phyloP scores from a whole-genome alignment of 768 basidiomycete species.

The Xerocomellus chrysenteron region DNA sequence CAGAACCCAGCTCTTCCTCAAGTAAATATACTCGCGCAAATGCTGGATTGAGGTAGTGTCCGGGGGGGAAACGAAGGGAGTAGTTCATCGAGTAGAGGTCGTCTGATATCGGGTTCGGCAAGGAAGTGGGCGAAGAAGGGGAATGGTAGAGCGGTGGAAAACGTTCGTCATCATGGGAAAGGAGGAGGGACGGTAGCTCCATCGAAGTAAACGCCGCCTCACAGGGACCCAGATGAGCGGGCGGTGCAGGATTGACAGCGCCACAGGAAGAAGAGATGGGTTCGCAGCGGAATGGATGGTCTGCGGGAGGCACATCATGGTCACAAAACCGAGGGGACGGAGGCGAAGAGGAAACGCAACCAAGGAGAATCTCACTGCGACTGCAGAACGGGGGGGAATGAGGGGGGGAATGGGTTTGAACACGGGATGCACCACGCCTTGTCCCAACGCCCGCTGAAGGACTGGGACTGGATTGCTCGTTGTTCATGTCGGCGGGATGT shows the following conservation, averaged over 20 bases:
- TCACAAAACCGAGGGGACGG: background rate
- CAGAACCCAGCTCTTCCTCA: slow-evolving; percentile 80
- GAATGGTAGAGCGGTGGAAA: slow-evolving; percentile 2
- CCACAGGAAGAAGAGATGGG: background rate
- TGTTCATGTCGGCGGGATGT: background rate
- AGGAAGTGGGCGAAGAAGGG: background rate
- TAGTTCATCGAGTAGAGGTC: slow-evolving; percentile 28
- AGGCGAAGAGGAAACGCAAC: background rate
- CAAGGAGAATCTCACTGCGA: background rate
- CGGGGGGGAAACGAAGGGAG: slow-evolving; percentile 56
- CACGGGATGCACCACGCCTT: background rate
- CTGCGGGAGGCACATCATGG: background rate
- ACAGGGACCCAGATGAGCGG: background rate
- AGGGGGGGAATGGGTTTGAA: background rate
- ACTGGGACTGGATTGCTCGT: background rate
- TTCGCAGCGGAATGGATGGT: background rate
- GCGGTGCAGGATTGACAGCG: background rate
- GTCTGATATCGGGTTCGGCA: background rate
- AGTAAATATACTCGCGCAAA: slow-evolving; percentile 64
- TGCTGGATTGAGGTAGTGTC: slow-evolving; percentile 56
- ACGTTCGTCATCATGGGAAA: slow-evolving; percentile 13
- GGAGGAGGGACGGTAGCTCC: slow-evolving; percentile 23
- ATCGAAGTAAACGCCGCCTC: background rate
- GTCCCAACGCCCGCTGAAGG: background rate
- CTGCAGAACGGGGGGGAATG: background rate